Base-by-base conservation (phyloP, 139 green algal species). In the Chlamydomonas schloesseri region DNA sequence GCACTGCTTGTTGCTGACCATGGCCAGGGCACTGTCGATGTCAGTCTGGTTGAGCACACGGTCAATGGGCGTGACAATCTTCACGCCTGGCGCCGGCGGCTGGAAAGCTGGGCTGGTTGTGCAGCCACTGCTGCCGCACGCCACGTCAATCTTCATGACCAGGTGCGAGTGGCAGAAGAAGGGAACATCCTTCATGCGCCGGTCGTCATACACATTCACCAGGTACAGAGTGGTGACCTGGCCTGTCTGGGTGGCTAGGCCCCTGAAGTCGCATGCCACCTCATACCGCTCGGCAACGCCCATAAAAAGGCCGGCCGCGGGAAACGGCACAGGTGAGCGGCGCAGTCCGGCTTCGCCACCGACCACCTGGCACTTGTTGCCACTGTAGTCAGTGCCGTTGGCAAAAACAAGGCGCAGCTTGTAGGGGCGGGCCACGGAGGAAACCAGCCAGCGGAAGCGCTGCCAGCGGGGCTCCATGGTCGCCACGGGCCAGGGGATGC, bases 121-220 rank as follows among this genome's bases (percentile, higher is more conserved):
- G 42, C 42, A 50, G 42, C 42, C 42, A 5, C 6, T 50, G 42
- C 42, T 50, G 42, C 8, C 8, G 42, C 42, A 50, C 6, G 6
- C 31, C 15, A 82, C 74, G 18, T 34, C 1, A 14, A 82, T 82
- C 74, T 71, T 70, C 17, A 33, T 33, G 24, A 82, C 37, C 74
- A 82, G 55, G 55, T 82, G 74, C 5, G 31, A 57, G 74, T 82
- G n/a, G 74, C 74, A 82, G 55, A 82, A 82, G 74, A 80, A 67
- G 5, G 72, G 72, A 46, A 80, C 72, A 10, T 58, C 31, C 72
- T 80, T 80, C 47, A 80, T 67, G 47, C 72, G 72, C 26, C 21
- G 14, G 15, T 31, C 34, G 33, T 82, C 55, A 14, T 70, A 18
- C 11, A 17, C 55, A 17, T 82, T 82, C 31, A 20, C 31, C 33